Conservation (phyloP, 1,284 basidiomycete species). For the Pascua sp. region DNA sequence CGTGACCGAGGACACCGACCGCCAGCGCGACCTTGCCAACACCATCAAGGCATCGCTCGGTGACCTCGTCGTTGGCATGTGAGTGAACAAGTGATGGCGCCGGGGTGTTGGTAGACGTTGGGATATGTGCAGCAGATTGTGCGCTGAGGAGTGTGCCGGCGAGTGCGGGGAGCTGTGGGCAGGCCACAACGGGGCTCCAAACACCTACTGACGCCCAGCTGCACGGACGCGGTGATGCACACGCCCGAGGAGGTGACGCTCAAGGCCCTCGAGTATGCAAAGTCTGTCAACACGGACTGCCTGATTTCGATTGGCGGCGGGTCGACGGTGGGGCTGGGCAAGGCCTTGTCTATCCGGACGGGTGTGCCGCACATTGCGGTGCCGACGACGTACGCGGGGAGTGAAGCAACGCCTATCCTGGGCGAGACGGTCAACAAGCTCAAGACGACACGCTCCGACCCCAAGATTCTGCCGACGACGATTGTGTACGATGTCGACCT, state of each 20-base stretch:
- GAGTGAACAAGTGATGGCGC: conserved; percentile 11
- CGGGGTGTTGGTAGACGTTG: too few species aligned
- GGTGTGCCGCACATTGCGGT: conserved; percentile 53
- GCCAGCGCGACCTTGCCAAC: conserved; percentile 30
- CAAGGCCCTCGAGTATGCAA: conserved; percentile 35
- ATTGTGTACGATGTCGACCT: conserved; percentile 55
- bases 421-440: conserved; percentile 53
- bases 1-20: conserved; percentile 34
- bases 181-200: too few species aligned
- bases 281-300: conserved; percentile 49
- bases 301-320: conserved; percentile 50
- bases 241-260: conserved; percentile 52
- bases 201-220: conserved; percentile 13
- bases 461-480: conserved; percentile 52
- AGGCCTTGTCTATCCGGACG: conserved; percentile 52
- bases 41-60: conserved; percentile 36
- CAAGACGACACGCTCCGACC: conserved; percentile 52
- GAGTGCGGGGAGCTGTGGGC: not conserved
- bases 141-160: too few species aligned
- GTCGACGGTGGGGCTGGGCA: conserved; percentile 52
- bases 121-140: too few species aligned
- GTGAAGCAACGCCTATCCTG: conserved; percentile 53
- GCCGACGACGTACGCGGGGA: conserved; percentile 54
- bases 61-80: conserved; percentile 31
- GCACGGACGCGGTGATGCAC: conserved; percentile 53